These are phyloP conservation scores for Pythium rhizo-oryzae DNA, from an alignment of 352 stramenopile species.

Conservation along the genomic window DNA sequence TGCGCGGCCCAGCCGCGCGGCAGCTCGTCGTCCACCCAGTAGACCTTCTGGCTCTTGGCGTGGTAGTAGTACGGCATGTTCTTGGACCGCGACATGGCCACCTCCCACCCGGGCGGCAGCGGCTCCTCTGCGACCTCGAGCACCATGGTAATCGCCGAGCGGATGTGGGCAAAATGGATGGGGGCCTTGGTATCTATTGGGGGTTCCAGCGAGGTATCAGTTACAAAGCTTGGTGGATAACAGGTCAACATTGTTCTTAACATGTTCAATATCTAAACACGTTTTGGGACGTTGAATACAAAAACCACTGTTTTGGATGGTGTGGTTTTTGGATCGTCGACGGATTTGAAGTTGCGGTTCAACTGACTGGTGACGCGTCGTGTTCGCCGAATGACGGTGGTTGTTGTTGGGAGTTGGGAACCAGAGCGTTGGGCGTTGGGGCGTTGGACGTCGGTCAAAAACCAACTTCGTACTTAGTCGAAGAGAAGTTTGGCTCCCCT, in stretches of 20 bases:
- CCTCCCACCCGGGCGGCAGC: constrained; percentile 72
- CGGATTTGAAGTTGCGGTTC: constrained; percentile 10
- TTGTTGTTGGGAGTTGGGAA: too few species aligned
- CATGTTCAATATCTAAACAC: neutral
- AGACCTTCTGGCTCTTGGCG: constrained; percentile 70
- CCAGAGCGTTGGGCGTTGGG: too few species aligned
- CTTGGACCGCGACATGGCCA: constrained; percentile 82
- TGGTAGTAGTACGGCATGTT: constrained; percentile 90
- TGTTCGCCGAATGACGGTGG: neutral
- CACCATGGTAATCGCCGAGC: constrained; percentile 31
- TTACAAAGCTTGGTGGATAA: too few species aligned
- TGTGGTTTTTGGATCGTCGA: constrained; percentile 4
- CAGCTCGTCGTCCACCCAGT: constrained; percentile 84
- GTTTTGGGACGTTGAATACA: neutral
- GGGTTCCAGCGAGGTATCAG: neutral
- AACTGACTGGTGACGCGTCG: constrained; percentile 6
- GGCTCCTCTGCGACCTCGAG: constrained; percentile 59
- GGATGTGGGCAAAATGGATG: neutral
- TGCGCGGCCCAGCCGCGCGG: constrained; percentile 80
- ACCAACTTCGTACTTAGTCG: constrained; percentile 17
- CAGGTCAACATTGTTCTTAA: neutral
- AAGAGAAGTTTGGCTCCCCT: neutral
- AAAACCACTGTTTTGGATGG: neutral
- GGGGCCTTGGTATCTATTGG: neutral
- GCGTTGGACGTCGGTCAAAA: neutral